These are phyloP conservation scores for Myxozyma udenii DNA, from an alignment of 805 yeast genomes.

Conservation along the genomic window DNA sequence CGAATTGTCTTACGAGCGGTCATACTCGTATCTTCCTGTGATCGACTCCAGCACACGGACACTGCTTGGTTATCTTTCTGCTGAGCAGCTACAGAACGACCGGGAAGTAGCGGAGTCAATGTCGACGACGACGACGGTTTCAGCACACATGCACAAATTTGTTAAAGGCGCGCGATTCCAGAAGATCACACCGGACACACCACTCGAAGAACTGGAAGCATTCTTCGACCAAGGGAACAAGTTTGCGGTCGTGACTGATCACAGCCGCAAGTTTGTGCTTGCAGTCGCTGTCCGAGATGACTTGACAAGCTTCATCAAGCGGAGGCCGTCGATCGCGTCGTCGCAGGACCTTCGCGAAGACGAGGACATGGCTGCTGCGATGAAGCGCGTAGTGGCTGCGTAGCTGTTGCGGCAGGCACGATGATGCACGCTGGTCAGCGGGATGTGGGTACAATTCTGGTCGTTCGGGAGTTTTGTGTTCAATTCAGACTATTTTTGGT, in stretches of 20 bases:
- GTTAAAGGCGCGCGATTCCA: constrained; percentile 36
- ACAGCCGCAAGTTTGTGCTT: constrained; percentile 50
- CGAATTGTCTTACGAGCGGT: constrained; percentile 55
- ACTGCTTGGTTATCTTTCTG: constrained; percentile 51
- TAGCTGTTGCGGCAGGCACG: too few relatives aligned
- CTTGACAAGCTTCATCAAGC: constrained; percentile 43
- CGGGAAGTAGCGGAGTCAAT: constrained; percentile 35
- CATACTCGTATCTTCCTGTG: constrained; percentile 55
- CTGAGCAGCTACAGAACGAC: constrained; percentile 40
- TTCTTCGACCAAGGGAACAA: constrained; percentile 49
- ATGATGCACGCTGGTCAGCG: too few relatives aligned
- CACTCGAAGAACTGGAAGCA: constrained; percentile 51
- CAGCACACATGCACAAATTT: constrained; percentile 33
- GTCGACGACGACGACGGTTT: constrained; percentile 15
- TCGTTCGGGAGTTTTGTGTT: too few relatives aligned
- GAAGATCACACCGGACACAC: constrained; percentile 53
- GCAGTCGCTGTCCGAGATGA: constrained; percentile 58
- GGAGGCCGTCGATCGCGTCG: constrained; percentile 41
- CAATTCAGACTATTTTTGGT: too few relatives aligned
- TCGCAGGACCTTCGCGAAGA: too few relatives aligned
- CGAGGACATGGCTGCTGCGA: too few relatives aligned
- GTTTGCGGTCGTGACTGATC: constrained; percentile 58
- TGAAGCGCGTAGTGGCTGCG: too few relatives aligned
- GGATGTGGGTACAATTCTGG: too few relatives aligned
- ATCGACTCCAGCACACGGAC: constrained; percentile 47